Conservation (phyloP, 1,284 basidiomycete genomes). For the Hortiboletus rubellus region DNA sequence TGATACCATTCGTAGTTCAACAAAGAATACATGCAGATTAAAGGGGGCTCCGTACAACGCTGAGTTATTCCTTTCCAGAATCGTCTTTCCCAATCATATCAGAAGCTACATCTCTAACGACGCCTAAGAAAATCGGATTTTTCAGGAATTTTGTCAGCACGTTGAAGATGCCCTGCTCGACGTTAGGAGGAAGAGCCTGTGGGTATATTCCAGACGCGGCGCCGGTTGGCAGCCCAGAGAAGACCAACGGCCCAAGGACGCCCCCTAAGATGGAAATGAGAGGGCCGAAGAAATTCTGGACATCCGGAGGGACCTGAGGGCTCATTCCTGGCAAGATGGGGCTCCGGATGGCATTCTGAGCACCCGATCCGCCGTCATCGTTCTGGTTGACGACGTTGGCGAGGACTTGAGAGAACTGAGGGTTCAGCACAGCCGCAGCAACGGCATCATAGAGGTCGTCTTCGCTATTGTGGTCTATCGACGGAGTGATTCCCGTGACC, state of each 20-base stretch:
- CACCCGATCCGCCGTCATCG: not conserved
- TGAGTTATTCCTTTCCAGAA: no score
- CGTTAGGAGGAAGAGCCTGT: not conserved
- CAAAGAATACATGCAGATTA: no score
- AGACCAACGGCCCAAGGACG: not conserved
- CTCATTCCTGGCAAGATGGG: no score
- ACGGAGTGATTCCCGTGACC: not conserved
- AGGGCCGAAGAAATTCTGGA: not conserved
- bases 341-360: no score
- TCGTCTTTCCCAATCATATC: not conserved
- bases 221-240: not conserved
- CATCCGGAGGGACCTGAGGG: not conserved
- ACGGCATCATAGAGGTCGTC: not conserved
- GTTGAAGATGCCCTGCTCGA: not conserved
- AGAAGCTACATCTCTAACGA: not conserved
- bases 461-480: not conserved
- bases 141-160: not conserved
- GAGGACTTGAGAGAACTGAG: not conserved
- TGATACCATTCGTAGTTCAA: no score
- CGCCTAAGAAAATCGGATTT: not conserved
- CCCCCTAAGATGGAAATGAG: not conserved
- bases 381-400: not conserved
- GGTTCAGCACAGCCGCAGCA: not conserved
- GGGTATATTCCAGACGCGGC: not conserved
- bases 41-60: no score